Conservation (phyloP, 2,329 filamentous ascomycete genomes). For the Fusarium sp. region DNA sequence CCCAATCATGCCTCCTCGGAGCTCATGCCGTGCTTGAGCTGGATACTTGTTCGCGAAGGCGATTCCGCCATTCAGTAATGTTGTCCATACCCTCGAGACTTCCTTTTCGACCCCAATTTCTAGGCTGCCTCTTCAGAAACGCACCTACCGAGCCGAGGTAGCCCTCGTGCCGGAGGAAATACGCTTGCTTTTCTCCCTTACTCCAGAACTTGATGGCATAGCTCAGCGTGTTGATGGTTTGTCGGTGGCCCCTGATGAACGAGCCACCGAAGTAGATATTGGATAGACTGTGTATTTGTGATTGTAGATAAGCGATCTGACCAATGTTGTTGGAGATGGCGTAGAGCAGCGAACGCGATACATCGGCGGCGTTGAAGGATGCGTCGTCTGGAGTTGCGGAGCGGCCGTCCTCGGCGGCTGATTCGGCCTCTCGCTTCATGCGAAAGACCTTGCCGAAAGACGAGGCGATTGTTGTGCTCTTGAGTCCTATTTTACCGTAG, state of each 20-base stretch:
- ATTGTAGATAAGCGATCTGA: slow-evolving; percentile 97
- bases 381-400: slow-evolving; percentile 57
- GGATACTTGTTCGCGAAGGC: slow-evolving; percentile 25
- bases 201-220: slow-evolving; percentile 99
- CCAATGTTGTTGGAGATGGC: slow-evolving; percentile 98
- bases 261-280: slow-evolving; percentile 98
- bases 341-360: slow-evolving; percentile 90
- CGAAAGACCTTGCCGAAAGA: slow-evolving; percentile 98
- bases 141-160: slow-evolving; percentile 94
- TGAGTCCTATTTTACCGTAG: slow-evolving; percentile 95
- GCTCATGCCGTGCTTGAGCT: slow-evolving; percentile 17
- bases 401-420: slow-evolving; percentile 76
- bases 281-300: slow-evolving; percentile 88
- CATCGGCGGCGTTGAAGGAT: slow-evolving; percentile 80
- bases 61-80: slow-evolving; percentile 45
- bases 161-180: slow-evolving; percentile 94
- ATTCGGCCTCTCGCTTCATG: slow-evolving; percentile 86
- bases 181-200: slow-evolving; percentile 91
- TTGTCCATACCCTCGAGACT: slow-evolving; percentile 69
- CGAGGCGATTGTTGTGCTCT: slow-evolving; percentile 93
- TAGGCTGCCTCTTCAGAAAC: slow-evolving; percentile 89
- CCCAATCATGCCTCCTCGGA: background rate
- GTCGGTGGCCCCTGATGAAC: slow-evolving; percentile 94
- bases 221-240: slow-evolving; percentile 96
- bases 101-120: slow-evolving; percentile 87